These are phyloP conservation scores for Entophlyctis luteolus DNA, from an alignment of 192 early-diverging fungal genomes.

Conservation along the genomic window DNA sequence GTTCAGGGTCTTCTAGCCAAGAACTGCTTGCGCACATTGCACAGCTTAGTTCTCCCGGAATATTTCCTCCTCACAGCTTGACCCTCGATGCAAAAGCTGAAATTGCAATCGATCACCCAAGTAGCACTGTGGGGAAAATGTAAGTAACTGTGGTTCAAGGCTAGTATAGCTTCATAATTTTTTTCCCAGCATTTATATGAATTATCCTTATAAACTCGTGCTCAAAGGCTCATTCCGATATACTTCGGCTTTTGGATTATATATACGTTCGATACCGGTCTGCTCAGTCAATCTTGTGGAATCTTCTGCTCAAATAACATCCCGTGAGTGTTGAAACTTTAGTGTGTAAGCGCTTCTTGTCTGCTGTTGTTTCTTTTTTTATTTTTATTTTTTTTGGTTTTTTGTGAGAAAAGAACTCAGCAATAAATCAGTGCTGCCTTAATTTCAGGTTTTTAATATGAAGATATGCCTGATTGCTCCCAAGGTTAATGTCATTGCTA, in stretches of 20 bases:
- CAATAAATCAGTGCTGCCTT: no score
- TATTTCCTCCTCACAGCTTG: not conserved
- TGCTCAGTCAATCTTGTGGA: constrained; percentile 1
- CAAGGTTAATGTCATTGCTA: no score
- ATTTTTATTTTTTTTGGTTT: no score
- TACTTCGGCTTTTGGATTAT: constrained; percentile 5
- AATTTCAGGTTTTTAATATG: no score
- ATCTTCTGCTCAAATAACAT: not conserved
- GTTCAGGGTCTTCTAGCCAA: not conserved
- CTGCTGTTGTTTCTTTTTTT: no score
- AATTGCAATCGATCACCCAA: constrained; percentile 14
- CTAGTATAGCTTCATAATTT: not conserved
- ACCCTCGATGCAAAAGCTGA: not conserved
- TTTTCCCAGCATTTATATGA: constrained; percentile 5
- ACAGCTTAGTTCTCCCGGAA: not conserved
- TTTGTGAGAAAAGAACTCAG: no score
- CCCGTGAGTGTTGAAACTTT: not conserved
- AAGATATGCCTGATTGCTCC: no score
- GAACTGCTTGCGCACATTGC: constrained; percentile 4
- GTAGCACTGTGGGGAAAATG: constrained; percentile 18
- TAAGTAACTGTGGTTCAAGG: not conserved
- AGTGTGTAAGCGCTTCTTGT: no score
- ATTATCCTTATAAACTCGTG: constrained; percentile 11
- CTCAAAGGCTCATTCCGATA: not conserved
- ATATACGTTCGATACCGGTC: not conserved